Percentiles rank a stretch among this genome's conserved stretches.
Evolutionary conservation across 768 basidiomycete genomes (phyloP).

Genomic region (Xerocomellus amylosporus): DNA sequence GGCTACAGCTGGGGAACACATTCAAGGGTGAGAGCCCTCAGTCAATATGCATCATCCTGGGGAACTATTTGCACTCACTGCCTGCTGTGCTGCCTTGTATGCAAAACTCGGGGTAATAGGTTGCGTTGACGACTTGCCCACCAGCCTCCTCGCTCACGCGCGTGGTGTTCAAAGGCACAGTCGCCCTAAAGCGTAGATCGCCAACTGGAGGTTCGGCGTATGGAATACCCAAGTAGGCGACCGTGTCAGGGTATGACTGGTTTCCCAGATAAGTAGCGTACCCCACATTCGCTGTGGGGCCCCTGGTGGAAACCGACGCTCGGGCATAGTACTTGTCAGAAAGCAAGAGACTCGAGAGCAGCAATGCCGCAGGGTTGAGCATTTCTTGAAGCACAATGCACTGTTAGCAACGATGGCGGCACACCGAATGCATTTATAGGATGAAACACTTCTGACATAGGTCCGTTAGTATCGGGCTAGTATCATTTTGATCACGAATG

Average conservation of each 20-base stretch:
- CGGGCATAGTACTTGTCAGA: not conserved
- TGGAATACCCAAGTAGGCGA: slow-evolving; percentile 52
- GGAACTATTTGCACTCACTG: slow-evolving; percentile 16
- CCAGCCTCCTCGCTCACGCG: slow-evolving; percentile 37
- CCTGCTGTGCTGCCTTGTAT: slow-evolving; percentile 55
- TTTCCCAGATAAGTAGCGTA: slow-evolving; percentile 60
- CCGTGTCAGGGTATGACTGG: slow-evolving; percentile 47
- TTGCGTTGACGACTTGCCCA: slow-evolving; percentile 48
- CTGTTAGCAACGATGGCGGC: not conserved
- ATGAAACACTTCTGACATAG: no score
- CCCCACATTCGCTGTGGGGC: slow-evolving; percentile 49
- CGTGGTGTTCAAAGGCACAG: slow-evolving; percentile 49
- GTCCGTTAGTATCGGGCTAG: no score
- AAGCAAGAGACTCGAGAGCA: slow-evolving; percentile 26
- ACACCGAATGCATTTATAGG: not conserved
- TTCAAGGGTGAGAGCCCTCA: not conserved
- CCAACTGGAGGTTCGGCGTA: slow-evolving; percentile 45
- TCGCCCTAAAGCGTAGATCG: slow-evolving; percentile 43
- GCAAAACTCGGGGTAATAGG: slow-evolving; percentile 54
- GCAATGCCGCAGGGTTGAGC: not conserved
- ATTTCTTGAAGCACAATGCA: not conserved
- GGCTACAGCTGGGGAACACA: slow-evolving; percentile 41
- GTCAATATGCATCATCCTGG: not conserved
- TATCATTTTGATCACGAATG: not conserved
- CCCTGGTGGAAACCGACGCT: slow-evolving; percentile 2